Conservation (phyloP, 768 basidiomycete genomes). For the Chlorophyllum brunneum region DNA sequence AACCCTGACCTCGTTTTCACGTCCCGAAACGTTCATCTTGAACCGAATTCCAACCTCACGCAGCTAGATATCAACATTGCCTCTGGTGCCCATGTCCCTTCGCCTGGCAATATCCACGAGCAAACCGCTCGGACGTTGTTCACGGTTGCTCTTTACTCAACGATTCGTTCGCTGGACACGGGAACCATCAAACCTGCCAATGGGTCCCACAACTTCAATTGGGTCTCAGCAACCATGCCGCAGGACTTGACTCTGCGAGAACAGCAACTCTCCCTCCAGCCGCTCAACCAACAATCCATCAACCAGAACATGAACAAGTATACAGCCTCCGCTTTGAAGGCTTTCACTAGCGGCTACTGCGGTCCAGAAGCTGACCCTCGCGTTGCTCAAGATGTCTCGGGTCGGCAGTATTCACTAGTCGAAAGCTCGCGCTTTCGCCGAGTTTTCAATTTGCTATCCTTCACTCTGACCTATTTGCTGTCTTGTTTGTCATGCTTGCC, state of each 20-base stretch:
- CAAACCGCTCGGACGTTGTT: background rate
- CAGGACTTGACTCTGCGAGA: background rate
- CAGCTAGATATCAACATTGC: background rate
- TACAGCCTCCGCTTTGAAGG: slow-evolving; percentile 1
- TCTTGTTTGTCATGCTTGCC: background rate
- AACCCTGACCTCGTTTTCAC: background rate
- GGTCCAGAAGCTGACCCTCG: background rate
- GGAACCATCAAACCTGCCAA: background rate
- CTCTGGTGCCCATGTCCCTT: background rate
- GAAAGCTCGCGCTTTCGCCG: background rate
- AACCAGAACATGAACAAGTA: background rate
- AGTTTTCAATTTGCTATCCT: background rate
- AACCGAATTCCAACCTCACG: background rate
- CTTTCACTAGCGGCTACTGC: background rate
- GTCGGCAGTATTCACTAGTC: background rate
- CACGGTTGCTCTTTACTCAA: background rate
- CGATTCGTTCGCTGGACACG: background rate
- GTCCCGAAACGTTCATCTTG: background rate
- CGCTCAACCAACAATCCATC: background rate
- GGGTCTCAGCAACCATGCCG: background rate
- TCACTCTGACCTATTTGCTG: background rate
- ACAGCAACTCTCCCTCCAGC: background rate
- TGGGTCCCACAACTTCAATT: background rate
- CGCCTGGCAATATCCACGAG: background rate
- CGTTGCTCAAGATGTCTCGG: background rate